Base-by-base conservation (phyloP, 352 stramenopile genomes). In the Globisporangium middletonii region DNA sequence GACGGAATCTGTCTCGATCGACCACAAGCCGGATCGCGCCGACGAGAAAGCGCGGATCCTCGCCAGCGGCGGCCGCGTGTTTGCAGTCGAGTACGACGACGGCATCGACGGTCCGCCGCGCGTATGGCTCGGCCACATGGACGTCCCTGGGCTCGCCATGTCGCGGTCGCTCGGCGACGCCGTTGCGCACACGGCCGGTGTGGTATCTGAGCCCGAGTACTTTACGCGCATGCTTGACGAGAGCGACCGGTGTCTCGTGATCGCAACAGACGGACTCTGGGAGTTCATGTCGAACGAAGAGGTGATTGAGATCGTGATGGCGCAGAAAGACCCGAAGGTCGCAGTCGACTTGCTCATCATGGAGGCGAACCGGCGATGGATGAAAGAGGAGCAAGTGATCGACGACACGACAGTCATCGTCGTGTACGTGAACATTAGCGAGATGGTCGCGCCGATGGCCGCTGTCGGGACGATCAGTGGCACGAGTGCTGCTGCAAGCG, bases 391-490 rank as follows among this genome's bases (percentile, higher is more conserved):
- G 69, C 94, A 98, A 63, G 97, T 99, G 16, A 98, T 99, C 63
- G 97, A 99, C 66, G 97, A 99, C 78, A 99, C 96, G 43, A 99
- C 97, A 5, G 89, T 99, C 38, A 98, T 98, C 72, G 92, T 99
- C 53, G 96, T 95, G 45, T 98, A 98, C 66, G 69, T 99, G 19
- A 85, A 92, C 61, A 85, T 79, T 46, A 63, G 69, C n/a, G 65
- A 76, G 49, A 78, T 78, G 67, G 46, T 28, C n/a, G 37, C 50
- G 23, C 58, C 58, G 9, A 47, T 33, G 9, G 58, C 30, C 0
- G 58, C 58, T 2, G 58, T 33, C 23, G 51, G 33, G 13, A 64
- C 51, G 18, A 23, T 43, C 13, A 54, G 43, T 28, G 48, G 37
- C 18, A 55, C n/a, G 30, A 48, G 15, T 28, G 4, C 30, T 2